Base-by-base conservation (phyloP, 2,329 filamentous ascomycete species). In the Talaromyces sp. region DNA sequence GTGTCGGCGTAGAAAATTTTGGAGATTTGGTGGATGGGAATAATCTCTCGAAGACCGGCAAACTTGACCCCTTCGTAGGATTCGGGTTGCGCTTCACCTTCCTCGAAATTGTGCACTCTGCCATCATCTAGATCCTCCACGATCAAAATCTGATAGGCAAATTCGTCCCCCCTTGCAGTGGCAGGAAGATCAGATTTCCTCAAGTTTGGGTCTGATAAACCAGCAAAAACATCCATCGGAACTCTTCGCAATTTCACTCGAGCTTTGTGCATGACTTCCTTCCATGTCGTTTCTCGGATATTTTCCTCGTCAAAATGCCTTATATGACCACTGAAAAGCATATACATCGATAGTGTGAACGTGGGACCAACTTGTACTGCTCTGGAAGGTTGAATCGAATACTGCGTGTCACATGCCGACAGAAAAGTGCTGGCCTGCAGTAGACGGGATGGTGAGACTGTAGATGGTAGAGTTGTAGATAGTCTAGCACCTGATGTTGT, bases 1-100 rank as follows among this genome's bases (percentile, higher is more conserved):
- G 90, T 95, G 64, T 96, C 89, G 1, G 91, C 91, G 67, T 96
- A 97, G 73, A 96, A 96, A 33, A 96, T 90, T 68, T 95, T 96
- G 5, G 91, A 89, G 5, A 96, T 82, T 66, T 89, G 83, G 67
- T 89, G 85, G 19, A 89, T 82, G 1, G 87, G 87, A 15, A 90
- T 74, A 37, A 83, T 77, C 63, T 89, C 85, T 48, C 87, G 78
- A 28, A 89, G 81, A 1, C 87, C 87, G 13, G 87, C 87, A 11
- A 78, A 71, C 3, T 70, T 61, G 33, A 89, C 78, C 48, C 83
- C 85, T 62, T 87, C 85, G 62, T 82, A 89, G 0, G 76, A 76
- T 2, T 79, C 78, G 6, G 83, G 82, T 51, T 82, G 79, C 2
- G 76, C 69, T 57, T 83, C 81, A 39, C 76, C 75, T 1, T 88